A percentile compares a stretch with the other conserved stretches of the same genome.
These are phyloP conservation scores for Sarocladiaceae sp. DNA, from an alignment of 2,329 filamentous ascomycete genomes.

Conservation along the genomic window DNA sequence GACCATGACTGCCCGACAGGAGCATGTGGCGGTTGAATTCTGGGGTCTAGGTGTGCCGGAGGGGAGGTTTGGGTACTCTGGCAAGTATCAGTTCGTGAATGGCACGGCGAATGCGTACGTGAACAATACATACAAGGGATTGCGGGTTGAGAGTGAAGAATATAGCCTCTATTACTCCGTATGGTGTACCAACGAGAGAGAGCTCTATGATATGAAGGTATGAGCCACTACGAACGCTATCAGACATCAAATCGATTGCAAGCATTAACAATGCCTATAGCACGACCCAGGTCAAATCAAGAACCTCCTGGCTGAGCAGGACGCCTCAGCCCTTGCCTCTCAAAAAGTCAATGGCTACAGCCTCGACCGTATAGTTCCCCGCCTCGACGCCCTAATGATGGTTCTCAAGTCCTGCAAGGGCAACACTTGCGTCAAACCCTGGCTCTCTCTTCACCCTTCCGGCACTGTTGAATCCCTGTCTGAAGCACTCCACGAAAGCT, in stretches of 20 bases:
- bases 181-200: constrained; percentile 47
- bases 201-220: constrained; percentile 49
- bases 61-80: neutral
- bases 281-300: constrained; percentile 40
- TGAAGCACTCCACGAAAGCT: constrained; percentile 44
- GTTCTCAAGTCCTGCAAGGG: constrained; percentile 58
- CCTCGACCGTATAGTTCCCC: constrained; percentile 38
- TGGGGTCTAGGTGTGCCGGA: constrained; percentile 31
- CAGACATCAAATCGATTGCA: too few species aligned
- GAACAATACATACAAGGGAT: constrained; percentile 51
- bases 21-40: constrained; percentile 48
- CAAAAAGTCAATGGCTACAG: constrained; percentile 24
- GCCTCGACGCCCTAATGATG: constrained; percentile 54
- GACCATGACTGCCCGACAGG: constrained; percentile 16
- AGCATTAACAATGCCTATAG: too few species aligned
- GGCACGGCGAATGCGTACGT: constrained; percentile 11
- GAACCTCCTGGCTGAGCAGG: constrained; percentile 21
- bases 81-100: neutral
- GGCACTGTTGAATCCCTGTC: constrained; percentile 44
- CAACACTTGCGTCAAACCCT: constrained; percentile 47
- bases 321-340: constrained; percentile 1
- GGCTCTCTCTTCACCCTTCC: constrained; percentile 48
- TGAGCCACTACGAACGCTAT: too few species aligned
- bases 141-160: constrained; percentile 39
- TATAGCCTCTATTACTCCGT: constrained; percentile 54